Percentiles rank a stretch among this genome's conserved stretches.
Evolutionary conservation across 2,329 filamentous ascomycete genomes (phyloP).

Genomic region (Xylaria polymorpha): DNA sequence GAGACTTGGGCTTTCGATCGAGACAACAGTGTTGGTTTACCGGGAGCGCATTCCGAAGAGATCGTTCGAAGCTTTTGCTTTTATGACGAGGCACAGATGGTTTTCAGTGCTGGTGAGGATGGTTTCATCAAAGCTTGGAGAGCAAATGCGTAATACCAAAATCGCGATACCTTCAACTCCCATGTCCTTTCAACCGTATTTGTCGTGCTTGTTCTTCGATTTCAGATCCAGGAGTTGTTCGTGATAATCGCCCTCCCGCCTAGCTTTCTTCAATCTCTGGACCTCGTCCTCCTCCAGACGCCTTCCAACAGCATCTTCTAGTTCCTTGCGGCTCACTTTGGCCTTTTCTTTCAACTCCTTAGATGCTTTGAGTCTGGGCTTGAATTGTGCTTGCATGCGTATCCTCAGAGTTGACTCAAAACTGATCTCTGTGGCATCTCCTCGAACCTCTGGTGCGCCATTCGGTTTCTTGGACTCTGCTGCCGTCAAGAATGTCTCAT

Average conservation of each 20-base stretch:
- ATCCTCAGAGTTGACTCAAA: conserved; percentile 81
- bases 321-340: conserved; percentile 86
- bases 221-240: conserved; percentile 87
- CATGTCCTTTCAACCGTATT: conserved; percentile 65
- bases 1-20: conserved; percentile 65
- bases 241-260: conserved; percentile 89
- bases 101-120: conserved; percentile 70
- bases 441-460: conserved; percentile 73
- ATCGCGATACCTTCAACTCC: conserved; percentile 21
- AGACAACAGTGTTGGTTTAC: conserved; percentile 68
- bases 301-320: conserved; percentile 83
- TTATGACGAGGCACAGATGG: conserved; percentile 68
- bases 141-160: conserved; percentile 48
- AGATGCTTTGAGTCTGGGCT: conserved; percentile 80
- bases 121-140: conserved; percentile 69
- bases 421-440: conserved; percentile 75
- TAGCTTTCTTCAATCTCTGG: conserved; percentile 81
- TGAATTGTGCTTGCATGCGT: conserved; percentile 95
- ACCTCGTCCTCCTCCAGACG: conserved; percentile 87
- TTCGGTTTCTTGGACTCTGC: conserved; percentile 65
- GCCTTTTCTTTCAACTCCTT: conserved; percentile 87
- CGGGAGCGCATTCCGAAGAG: conserved; percentile 72
- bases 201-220: conserved; percentile 93
- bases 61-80: conserved; percentile 73
- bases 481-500: conserved; percentile 75